These are phyloP conservation scores for Camelina neglecta DNA, from an alignment of 345 rosid species.

Conservation along the genomic window DNA sequence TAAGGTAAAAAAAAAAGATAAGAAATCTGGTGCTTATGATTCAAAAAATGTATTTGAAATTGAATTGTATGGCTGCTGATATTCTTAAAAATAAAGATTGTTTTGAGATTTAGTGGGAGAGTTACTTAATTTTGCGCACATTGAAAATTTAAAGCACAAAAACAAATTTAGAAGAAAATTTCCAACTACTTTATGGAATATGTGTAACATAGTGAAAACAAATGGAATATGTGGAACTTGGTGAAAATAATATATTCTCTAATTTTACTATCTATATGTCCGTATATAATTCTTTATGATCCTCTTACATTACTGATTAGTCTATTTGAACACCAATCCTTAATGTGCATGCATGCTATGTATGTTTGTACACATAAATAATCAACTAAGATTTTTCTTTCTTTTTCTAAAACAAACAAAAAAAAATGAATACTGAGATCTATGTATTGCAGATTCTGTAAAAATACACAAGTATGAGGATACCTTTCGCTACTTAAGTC, in stretches of 20 bases:
- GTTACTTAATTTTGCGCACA: background rate
- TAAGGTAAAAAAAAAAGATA: background rate
- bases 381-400: background rate
- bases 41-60: background rate
- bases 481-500: background rate
- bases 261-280: no score
- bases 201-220: background rate
- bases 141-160: background rate
- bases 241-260: background rate
- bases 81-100: background rate
- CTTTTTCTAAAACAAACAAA: background rate
- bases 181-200: background rate
- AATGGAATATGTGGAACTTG: background rate
- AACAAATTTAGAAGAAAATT: background rate
- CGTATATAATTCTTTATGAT: background rate
- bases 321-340: background rate
- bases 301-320: background rate
- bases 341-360: background rate
- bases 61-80: background rate
- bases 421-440: background rate
- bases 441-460: background rate
- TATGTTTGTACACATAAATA: background rate
- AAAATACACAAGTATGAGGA: background rate
- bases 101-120: background rate
- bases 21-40: conserved; percentile 15